Percentiles rank a stretch among this genome's conserved stretches.
Evolutionary conservation across 2,329 filamentous ascomycete genomes (phyloP).

Genomic region (Colletotrichum theobromicola): DNA sequence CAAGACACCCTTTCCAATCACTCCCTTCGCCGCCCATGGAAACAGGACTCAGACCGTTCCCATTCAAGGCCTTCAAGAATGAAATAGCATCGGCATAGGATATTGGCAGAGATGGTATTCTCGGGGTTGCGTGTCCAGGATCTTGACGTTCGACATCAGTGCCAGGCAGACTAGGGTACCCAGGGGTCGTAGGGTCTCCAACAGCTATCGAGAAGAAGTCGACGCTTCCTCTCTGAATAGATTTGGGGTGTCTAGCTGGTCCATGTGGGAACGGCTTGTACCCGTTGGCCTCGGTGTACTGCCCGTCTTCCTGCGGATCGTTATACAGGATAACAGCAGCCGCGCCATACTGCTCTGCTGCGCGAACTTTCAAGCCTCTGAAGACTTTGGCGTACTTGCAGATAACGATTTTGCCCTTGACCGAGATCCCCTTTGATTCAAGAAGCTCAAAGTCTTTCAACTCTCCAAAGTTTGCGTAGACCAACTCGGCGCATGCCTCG

Average conservation of each 20-base stretch:
- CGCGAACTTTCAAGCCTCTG: slow-evolving; percentile 74
- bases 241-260: slow-evolving; percentile 72
- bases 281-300: not conserved
- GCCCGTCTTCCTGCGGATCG: not conserved
- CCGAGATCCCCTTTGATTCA: slow-evolving; percentile 25
- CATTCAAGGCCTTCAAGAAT: not conserved
- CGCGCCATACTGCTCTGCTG: slow-evolving; percentile 74
- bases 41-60: not conserved
- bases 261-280: slow-evolving; percentile 71
- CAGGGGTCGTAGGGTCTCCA: slow-evolving; percentile 73
- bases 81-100: not conserved
- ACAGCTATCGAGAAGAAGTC: slow-evolving; percentile 60
- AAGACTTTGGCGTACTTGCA: slow-evolving; percentile 74
- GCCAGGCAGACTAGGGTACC: slow-evolving; percentile 74
- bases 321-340: slow-evolving; percentile 57
- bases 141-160: slow-evolving; percentile 59
- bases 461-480: not conserved
- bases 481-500: not conserved
- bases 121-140: slow-evolving; percentile 30
- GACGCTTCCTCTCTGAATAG: slow-evolving; percentile 74
- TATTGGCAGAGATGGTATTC: not conserved
- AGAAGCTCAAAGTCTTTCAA: slow-evolving; percentile 69
- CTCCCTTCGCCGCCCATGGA: not conserved
- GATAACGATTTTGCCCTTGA: slow-evolving; percentile 73
- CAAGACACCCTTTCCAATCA: not conserved